A percentile compares a stretch with the other conserved stretches of the same genome.
Evolutionary conservation across 805 yeast genomes (phyloP).

Genomic region (Pichia kluyveri): DNA sequence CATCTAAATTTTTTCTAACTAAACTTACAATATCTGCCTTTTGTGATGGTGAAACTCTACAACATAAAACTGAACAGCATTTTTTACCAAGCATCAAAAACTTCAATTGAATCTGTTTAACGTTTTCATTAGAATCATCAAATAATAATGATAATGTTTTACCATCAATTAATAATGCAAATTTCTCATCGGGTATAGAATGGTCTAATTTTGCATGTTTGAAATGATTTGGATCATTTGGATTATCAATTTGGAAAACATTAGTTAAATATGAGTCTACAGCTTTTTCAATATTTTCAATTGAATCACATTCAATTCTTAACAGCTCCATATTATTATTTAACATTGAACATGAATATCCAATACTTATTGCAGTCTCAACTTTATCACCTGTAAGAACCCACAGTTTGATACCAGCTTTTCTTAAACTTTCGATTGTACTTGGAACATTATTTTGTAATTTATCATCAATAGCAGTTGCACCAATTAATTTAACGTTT

Average conservation of each 20-base stretch:
- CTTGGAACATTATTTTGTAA: constrained; percentile 74
- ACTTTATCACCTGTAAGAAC: constrained; percentile 77
- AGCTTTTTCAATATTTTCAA: constrained; percentile 11
- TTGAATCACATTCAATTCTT: constrained; percentile 34
- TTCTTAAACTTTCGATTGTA: constrained; percentile 53
- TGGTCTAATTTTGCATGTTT: constrained; percentile 50
- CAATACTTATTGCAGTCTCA: constrained; percentile 79
- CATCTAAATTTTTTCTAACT: constrained; percentile 56
- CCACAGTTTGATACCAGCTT: constrained; percentile 77
- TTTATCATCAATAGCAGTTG: constrained; percentile 77
- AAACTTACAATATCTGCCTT: constrained; percentile 66
- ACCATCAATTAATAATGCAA: constrained; percentile 66
- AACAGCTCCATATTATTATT: constrained; percentile 61
- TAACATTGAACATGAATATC: constrained; percentile 66
- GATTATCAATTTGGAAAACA: constrained; percentile 8
- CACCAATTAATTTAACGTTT: constrained; percentile 52
- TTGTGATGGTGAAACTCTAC: constrained; percentile 79
- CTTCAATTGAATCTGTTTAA: constrained; percentile 33
- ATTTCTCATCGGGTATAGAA: constrained; percentile 47
- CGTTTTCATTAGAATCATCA: constrained; percentile 4
- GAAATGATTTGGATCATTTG: constrained; percentile 28
- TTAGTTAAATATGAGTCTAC: constrained; percentile 13
- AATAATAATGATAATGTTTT: constrained; percentile 37
- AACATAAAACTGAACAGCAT: constrained; percentile 71
- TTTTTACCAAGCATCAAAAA: constrained; percentile 66